Evolutionary conservation across 1,139 yeast species (phyloP).

Genomic region (Candida mesenterica): DNA sequence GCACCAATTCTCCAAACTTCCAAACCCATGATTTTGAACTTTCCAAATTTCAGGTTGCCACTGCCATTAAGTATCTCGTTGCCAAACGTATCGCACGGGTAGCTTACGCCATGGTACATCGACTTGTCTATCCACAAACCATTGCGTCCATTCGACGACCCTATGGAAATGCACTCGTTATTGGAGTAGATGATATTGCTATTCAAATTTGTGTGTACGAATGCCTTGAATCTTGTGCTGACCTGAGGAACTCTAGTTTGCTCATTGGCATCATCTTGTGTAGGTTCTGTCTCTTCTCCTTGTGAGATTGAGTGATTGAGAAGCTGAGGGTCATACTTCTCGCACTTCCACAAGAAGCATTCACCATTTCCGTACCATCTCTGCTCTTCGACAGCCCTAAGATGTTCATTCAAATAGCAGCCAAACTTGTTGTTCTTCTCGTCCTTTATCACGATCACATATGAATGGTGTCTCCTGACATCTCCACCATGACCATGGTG

Average conservation of each 20-base stretch:
- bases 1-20: slow-evolving; percentile 83
- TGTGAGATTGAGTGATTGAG: slow-evolving; percentile 5
- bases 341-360: slow-evolving; percentile 85
- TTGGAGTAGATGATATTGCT: slow-evolving; percentile 86
- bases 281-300: slow-evolving; percentile 3
- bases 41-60: slow-evolving; percentile 38
- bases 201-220: slow-evolving; percentile 84
- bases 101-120: slow-evolving; percentile 73
- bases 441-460: slow-evolving; percentile 68
- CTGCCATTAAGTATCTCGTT: slow-evolving; percentile 73
- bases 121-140: slow-evolving; percentile 87
- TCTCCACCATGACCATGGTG: slow-evolving; percentile 16
- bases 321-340: slow-evolving; percentile 24
- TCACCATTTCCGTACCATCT: slow-evolving; percentile 93
- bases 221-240: slow-evolving; percentile 63
- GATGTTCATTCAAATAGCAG: slow-evolving; percentile 73
- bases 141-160: slow-evolving; percentile 88
- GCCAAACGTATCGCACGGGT: slow-evolving; percentile 81
- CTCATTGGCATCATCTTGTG: background rate
- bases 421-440: slow-evolving; percentile 69
- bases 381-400: slow-evolving; percentile 66
- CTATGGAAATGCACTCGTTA: slow-evolving; percentile 73
- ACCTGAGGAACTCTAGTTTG: background rate
- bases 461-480: slow-evolving; percentile 52
- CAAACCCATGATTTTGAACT: slow-evolving; percentile 70